Base-by-base conservation (phyloP, 1,284 basidiomycete species). In the Tylopilus sp. region DNA sequence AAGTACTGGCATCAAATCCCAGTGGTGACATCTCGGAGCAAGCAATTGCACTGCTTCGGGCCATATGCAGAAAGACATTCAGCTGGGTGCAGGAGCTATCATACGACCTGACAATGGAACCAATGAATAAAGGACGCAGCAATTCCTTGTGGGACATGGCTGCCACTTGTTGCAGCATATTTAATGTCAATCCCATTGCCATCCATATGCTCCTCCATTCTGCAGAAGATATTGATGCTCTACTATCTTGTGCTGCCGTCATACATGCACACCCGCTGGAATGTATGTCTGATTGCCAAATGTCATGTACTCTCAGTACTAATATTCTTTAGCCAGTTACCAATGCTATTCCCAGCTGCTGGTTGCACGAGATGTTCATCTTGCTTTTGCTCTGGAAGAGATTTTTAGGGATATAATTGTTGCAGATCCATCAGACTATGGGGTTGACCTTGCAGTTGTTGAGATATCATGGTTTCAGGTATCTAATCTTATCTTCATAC, bases 161-260 rank as follows among this genome's bases (percentile, higher is more conserved):
- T 2, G 61, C 65, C 5, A 71, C 66, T 14, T 80, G 78, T 57
- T 63, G 71, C 15, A 62, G 64, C 3, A 78, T 75, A 3, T 79
- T 67, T 40, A 69, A 74, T 50, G 71, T 74, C 11, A 70, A 68
- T 39, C n/a, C 45, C 0, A 20, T 39, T 2, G 60, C 61, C 45
- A 25, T 67, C 0, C 1, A 8, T 11, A 32, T 17, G 20, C 53
- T 72, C 0, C 49, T 72, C 6, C 19, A 43, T 19, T 63, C 59
- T 13, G 24, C 51, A 2, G 53, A 46, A 13, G 71, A 75, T 45
- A 41, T 73, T 3, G 49, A 62, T 4, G 60, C 64, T 1, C 61
- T 73, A 3, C 54, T 77, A 1, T 61, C 74, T 33, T 78, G 76
- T 41, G 60, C 70, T 0, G 64, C 77, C 15, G 44, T 62, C 1